Conservation (phyloP, 164 flowering plant genomes). For the Liriodendron chinense region DNA sequence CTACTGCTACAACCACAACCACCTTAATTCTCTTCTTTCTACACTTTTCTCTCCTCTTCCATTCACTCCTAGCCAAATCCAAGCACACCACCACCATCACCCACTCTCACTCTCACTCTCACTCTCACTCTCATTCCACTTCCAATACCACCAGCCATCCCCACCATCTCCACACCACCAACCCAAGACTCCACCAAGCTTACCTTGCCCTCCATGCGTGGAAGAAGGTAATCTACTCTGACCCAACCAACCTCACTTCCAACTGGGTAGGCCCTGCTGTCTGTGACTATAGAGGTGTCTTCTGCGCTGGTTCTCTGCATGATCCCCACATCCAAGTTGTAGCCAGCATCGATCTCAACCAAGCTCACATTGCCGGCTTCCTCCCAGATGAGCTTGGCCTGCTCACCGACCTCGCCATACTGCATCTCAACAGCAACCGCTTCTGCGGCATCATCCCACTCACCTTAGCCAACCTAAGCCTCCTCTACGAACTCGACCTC, state of each 20-base stretch:
- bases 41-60: slow-evolving; percentile 18
- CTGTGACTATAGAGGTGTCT: slow-evolving; percentile 59
- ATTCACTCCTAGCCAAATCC: slow-evolving; percentile 27
- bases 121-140: slow-evolving; percentile 16
- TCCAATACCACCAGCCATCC: slow-evolving; percentile 1
- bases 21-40: slow-evolving; percentile 30
- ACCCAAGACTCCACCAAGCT: slow-evolving; percentile 56
- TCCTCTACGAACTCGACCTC: slow-evolving; percentile 71
- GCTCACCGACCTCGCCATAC: slow-evolving; percentile 62
- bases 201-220: slow-evolving; percentile 73
- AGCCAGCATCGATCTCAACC: slow-evolving; percentile 77
- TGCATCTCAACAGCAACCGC: slow-evolving; percentile 73
- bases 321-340: slow-evolving; percentile 43
- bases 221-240: slow-evolving; percentile 74
- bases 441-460: slow-evolving; percentile 71
- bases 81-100: slow-evolving; percentile 21
- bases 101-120: slow-evolving; percentile 20
- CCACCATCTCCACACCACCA: slow-evolving; percentile 22
- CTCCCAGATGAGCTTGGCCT: slow-evolving; percentile 68
- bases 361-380: slow-evolving; percentile 56
- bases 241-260: slow-evolving; percentile 62
- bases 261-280: slow-evolving; percentile 73
- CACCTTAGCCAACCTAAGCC: slow-evolving; percentile 44
- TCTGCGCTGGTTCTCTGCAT: slow-evolving; percentile 43
- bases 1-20: background rate